These are phyloP conservation scores for Apiotrichum mycotoxinovorans DNA, from an alignment of 1,284 basidiomycete species.

Conservation along the genomic window DNA sequence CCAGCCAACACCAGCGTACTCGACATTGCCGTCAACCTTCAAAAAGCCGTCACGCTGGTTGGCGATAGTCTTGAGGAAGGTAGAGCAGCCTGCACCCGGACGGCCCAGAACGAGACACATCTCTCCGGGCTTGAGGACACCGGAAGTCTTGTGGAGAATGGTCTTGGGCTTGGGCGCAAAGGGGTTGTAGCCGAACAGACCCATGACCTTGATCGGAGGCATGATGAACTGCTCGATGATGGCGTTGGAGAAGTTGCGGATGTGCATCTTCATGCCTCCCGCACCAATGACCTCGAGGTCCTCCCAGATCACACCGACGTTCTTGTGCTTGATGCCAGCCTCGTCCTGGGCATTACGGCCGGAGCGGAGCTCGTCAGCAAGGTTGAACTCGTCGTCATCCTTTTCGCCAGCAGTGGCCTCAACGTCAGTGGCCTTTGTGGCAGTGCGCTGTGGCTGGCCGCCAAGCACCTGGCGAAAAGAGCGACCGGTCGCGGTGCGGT, in stretches of 20 bases:
- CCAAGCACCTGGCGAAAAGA: conserved; percentile 18
- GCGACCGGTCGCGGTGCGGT: conserved; percentile 30
- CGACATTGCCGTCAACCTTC: conserved; percentile 55
- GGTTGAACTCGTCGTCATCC: conserved; percentile 40
- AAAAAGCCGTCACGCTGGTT: conserved; percentile 55
- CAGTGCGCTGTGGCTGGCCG: conserved; percentile 17
- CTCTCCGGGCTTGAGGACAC: conserved; percentile 65
- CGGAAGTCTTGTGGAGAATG: conserved; percentile 59
- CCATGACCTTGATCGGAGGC: conserved; percentile 40
- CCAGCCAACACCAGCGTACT: conserved; percentile 57
- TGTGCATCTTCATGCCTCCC: conserved; percentile 66
- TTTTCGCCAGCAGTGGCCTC: conserved; percentile 8
- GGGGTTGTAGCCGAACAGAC: conserved; percentile 19
- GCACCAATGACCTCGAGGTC: conserved; percentile 62
- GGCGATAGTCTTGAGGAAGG: conserved; percentile 56
- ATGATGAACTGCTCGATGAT: conserved; percentile 52
- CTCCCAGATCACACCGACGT: conserved; percentile 61
- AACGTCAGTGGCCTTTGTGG: conserved; percentile 23
- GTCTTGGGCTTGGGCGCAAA: conserved; percentile 51
- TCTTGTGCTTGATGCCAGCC: conserved; percentile 76
- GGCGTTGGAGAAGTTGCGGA: conserved; percentile 54
- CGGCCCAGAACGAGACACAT: conserved; percentile 58
- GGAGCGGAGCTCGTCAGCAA: conserved; percentile 69
- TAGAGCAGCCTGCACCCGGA: conserved; percentile 50
- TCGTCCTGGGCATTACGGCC: conserved; percentile 63